phyloP scores from a whole-genome alignment of 1,284 basidiomycete genomes.

The Cystobasidiaceae sp. region DNA sequence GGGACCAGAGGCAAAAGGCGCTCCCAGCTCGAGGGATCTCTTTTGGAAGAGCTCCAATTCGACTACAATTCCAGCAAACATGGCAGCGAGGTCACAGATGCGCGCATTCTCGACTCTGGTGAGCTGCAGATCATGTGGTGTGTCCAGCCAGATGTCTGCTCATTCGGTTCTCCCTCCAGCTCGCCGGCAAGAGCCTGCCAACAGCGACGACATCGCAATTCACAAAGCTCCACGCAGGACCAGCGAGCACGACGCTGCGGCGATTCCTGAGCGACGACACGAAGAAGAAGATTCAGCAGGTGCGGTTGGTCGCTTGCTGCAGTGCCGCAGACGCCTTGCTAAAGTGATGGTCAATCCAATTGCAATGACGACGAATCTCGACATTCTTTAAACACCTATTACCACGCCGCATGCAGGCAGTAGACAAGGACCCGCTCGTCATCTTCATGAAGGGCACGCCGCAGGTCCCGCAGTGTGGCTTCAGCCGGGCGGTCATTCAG shows the following conservation, averaged over 20 bases:
- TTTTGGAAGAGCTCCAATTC: background rate
- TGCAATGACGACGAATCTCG: background rate
- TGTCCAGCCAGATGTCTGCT: background rate
- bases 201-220: constrained; percentile 12
- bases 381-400: background rate
- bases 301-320: background rate
- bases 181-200: constrained; percentile 1
- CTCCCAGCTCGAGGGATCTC: no score
- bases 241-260: constrained; percentile 4
- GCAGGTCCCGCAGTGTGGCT: constrained; percentile 69
- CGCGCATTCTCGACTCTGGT: constrained; percentile 20
- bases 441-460: constrained; percentile 90
- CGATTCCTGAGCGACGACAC: constrained; percentile 18
- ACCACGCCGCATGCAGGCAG: constrained; percentile 51
- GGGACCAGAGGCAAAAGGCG: no score
- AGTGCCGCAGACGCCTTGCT: background rate
- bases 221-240: constrained; percentile 2
- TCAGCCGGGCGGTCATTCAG: constrained; percentile 88
- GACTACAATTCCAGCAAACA: background rate
- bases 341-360: no score
- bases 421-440: constrained; percentile 68
- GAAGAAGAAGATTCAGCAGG: constrained; percentile 22
- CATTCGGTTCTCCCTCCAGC: background rate
- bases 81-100: background rate
- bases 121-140: background rate